These are phyloP conservation scores for Fusarium sp. DNA, from an alignment of 2,329 filamentous ascomycete species.

Conservation along the genomic window DNA sequence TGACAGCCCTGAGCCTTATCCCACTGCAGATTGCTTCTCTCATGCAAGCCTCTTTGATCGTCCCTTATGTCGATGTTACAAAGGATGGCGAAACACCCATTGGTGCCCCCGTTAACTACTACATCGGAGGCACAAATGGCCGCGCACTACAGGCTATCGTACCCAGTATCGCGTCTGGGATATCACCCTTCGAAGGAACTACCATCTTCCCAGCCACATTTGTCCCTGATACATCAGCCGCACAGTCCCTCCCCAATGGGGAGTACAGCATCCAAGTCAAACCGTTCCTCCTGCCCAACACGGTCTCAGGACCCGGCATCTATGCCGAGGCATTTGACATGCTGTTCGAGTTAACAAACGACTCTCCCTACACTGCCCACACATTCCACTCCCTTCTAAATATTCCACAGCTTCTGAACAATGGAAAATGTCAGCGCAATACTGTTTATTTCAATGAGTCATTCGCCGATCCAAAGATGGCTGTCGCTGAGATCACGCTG, in stretches of 20 bases:
- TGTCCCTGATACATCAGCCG: background rate
- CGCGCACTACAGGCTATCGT: background rate
- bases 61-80: conserved; percentile 16
- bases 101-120: conserved; percentile 1
- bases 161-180: background rate
- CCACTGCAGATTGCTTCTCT: conserved; percentile 8
- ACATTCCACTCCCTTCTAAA: conserved; percentile 21
- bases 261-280: conserved; percentile 3
- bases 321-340: conserved; percentile 21
- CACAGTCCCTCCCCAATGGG: conserved; percentile 1
- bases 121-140: conserved; percentile 16
- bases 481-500: conserved; percentile 5
- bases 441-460: conserved; percentile 22
- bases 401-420: conserved; percentile 12
- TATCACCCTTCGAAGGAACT: conserved; percentile 18
- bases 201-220: conserved; percentile 13
- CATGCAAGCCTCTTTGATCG: conserved; percentile 12
- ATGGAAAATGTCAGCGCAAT: conserved; percentile 15
- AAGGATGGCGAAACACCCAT: conserved; percentile 5
- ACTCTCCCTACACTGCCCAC: conserved; percentile 7
- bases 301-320: conserved; percentile 13
- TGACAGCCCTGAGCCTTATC: conserved; percentile 15
- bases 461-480: conserved; percentile 5
- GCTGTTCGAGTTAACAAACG: background rate
- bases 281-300: conserved; percentile 14